phyloP scores from a whole-genome alignment of 2,329 filamentous ascomycete genomes.

The Beauveria asiatica region DNA sequence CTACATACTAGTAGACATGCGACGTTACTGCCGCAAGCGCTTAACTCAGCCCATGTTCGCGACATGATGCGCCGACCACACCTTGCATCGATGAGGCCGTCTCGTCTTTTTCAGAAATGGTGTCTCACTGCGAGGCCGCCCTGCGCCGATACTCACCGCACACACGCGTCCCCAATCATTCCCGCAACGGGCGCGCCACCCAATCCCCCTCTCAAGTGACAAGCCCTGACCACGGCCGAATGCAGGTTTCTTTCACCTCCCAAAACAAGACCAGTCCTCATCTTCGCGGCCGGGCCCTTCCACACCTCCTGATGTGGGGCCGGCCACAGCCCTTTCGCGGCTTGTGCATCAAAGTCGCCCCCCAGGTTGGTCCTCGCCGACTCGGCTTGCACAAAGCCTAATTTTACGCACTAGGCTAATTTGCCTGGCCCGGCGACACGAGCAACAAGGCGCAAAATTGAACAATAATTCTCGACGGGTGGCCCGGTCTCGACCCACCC shows the following conservation, averaged over 20 bases:
- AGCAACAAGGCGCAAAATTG: not conserved
- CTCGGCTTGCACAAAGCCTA: not conserved
- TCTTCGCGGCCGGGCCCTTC: constrained; percentile 3
- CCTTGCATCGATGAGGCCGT: not conserved
- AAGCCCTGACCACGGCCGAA: not conserved
- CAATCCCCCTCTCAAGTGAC: not conserved
- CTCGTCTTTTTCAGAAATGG: not conserved
- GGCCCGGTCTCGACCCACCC: not conserved
- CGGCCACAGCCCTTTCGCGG: constrained; percentile 1
- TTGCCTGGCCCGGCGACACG: not conserved
- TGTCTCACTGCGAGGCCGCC: constrained; percentile 3
- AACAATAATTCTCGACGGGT: not conserved
- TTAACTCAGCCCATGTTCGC: not conserved
- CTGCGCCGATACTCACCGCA: not conserved
- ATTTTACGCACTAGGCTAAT: not conserved
- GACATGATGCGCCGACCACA: not conserved
- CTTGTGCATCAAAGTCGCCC: too few species aligned
- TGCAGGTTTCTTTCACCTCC: not conserved
- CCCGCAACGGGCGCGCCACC: not conserved
- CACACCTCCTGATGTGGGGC: constrained; percentile 4
- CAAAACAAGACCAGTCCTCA: not conserved
- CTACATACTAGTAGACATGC: not conserved
- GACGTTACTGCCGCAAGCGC: not conserved
- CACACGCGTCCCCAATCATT: not conserved
- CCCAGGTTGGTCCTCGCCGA: not conserved